A percentile compares a stretch with the other conserved stretches of the same genome.
Evolutionary conservation across 371 early-diverging fungal species (phyloP).

Genomic region (Capillidium rhysosporum): DNA sequence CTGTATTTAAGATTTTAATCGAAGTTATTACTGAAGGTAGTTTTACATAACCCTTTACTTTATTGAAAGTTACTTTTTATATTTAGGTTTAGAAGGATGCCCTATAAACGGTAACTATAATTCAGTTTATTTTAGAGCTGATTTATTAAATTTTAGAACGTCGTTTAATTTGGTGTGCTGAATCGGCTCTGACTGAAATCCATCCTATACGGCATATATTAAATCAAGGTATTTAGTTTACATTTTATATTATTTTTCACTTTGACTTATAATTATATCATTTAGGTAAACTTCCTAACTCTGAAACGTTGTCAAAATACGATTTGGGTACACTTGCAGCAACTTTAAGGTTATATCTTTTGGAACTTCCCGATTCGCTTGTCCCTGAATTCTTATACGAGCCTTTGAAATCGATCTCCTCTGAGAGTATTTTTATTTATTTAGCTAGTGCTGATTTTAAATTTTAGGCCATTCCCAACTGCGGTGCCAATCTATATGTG

Average conservation of each 20-base stretch:
- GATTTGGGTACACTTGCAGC: background rate
- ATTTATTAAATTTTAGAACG: background rate
- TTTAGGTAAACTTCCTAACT: no score
- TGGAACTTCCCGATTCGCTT: background rate
- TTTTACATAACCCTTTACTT: no score
- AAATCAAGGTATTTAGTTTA: background rate
- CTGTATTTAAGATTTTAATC: background rate
- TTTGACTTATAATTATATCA: no score
- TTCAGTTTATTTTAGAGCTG: background rate
- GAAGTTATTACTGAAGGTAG: background rate
- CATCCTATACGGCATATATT: background rate
- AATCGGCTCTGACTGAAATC: background rate
- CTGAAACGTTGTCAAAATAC: background rate
- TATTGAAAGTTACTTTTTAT: no score
- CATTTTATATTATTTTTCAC: background rate
- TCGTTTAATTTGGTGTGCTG: background rate
- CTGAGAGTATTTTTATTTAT: background rate
- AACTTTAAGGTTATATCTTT: background rate
- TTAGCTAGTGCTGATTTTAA: background rate
- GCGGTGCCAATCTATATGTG: background rate
- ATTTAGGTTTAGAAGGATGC: no score
- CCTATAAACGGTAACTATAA: no score
- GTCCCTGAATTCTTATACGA: conserved; percentile 1
- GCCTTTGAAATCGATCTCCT: background rate
- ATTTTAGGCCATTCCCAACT: background rate